Evolutionary conservation across 805 yeast genomes (phyloP).

Genomic region (Ogataea nitratoaversa): DNA sequence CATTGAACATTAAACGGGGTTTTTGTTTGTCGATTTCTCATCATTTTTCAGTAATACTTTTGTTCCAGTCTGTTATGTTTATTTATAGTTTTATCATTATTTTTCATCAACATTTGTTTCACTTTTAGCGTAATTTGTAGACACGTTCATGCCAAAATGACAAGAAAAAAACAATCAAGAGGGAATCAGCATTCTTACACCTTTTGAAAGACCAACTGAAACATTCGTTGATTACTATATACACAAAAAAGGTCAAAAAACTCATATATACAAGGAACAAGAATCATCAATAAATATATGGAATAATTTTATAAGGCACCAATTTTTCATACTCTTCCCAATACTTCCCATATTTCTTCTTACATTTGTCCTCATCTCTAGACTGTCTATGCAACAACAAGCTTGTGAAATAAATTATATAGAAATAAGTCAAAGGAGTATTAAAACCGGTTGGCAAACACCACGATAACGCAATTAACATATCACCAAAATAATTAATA

Average conservation of each 20-base stretch:
- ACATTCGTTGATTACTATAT: too few relatives aligned
- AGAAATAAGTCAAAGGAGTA: conserved; percentile 84
- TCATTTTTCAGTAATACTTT: too few relatives aligned
- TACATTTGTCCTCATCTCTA: conserved; percentile 90
- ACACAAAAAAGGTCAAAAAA: too few relatives aligned
- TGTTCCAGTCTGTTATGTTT: neutral
- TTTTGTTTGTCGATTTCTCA: neutral
- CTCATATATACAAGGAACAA: too few relatives aligned
- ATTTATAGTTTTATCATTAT: neutral
- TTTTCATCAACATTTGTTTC: too few relatives aligned
- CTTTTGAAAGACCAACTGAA: too few relatives aligned
- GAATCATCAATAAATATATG: conserved; percentile 75
- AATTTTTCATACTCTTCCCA: conserved; percentile 78
- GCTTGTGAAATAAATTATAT: conserved; percentile 75
- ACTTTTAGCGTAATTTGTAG: too few relatives aligned
- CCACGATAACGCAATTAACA: conserved; percentile 90
- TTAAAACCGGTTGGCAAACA: conserved; percentile 82
- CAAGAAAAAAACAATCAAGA: too few relatives aligned
- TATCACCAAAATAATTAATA: conserved; percentile 92
- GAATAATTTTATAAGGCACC: conserved; percentile 90
- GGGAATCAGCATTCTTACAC: too few relatives aligned
- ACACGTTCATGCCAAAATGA: too few relatives aligned
- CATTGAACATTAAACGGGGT: neutral
- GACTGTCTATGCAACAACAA: conserved; percentile 82
- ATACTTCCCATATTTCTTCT: conserved; percentile 74